Conservation (phyloP, 1,139 yeast genomes). For the Geotrichum klebahnii region DNA sequence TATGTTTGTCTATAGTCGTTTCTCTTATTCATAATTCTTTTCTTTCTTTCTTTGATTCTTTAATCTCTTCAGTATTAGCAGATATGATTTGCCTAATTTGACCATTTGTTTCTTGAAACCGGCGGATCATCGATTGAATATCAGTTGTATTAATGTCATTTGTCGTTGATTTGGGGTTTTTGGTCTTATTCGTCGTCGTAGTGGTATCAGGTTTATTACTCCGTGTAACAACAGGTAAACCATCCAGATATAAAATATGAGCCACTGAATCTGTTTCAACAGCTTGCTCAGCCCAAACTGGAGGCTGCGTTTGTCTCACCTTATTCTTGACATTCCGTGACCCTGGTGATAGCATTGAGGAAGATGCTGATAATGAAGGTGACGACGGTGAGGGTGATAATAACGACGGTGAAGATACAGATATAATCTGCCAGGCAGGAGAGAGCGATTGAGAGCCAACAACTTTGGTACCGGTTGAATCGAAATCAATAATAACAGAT, state of each 20-base stretch:
- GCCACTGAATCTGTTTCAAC: slow-evolving; percentile 20
- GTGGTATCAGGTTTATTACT: no score
- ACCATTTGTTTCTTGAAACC: slow-evolving; percentile 9
- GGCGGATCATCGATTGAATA: slow-evolving; percentile 6
- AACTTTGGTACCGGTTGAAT: slow-evolving; percentile 35
- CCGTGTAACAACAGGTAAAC: slow-evolving; percentile 11
- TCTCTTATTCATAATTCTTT: neutral
- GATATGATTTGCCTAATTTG: slow-evolving; percentile 11
- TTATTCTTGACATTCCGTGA: neutral
- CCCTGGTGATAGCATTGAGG: no score
- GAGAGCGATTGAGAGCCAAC: slow-evolving; percentile 36
- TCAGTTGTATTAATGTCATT: neutral
- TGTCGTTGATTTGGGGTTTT: neutral
- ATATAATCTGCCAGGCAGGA: slow-evolving; percentile 40
- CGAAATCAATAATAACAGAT: slow-evolving; percentile 40
- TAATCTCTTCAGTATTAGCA: neutral
- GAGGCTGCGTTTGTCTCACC: slow-evolving; percentile 16
- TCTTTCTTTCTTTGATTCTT: neutral
- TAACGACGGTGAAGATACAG: slow-evolving; percentile 19
- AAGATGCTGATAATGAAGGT: neutral
- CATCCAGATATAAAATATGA: slow-evolving; percentile 18
- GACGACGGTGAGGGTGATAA: neutral
- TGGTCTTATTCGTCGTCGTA: neutral
- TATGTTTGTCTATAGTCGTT: neutral
- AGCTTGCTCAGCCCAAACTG: slow-evolving; percentile 22